Evolutionary conservation across 164 flowering plant species (phyloP), one percentile per base, ranked within the genome.

Genomic region (Piper betle): DNA sequence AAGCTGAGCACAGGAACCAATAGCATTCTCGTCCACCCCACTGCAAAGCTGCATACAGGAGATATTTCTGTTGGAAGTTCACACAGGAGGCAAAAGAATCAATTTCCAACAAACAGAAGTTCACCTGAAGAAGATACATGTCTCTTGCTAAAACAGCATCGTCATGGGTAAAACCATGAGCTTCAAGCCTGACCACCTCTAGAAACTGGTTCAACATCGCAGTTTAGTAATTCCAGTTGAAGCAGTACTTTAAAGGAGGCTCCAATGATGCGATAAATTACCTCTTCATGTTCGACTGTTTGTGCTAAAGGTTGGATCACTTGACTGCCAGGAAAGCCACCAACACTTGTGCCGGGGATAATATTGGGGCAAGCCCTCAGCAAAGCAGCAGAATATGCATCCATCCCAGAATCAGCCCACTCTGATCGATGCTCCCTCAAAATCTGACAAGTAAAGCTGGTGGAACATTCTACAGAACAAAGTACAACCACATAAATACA

Each of bases 241-340:
- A 15, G 39, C 13, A 15, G 46, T 18, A 39, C 9, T 2, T 43
- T 41, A 6, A 40, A n/a, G 46, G 53, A 4, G 3, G 18, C 33
- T 15, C 18, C n/a, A 33, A 55, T 17, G 37, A 39, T 6, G 15
- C 25, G 37, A 64, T 20, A 40, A 53, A 4, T 13, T 60, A 78
- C 99, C 95, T 94, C 99, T 73, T 91, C 99, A 69, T 91, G 95
- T 71, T 94, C 99, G 65, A 85, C 71, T 48, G 93, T 88, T 70
- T 94, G 99, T 57, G 99, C 96, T 62, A 91, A 72, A 16, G 97
- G 99, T 62, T 88, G 87, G 39, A 82, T 82, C 64, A 91, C 93
- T 72, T 88, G 97, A 50, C 86, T 79, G 18, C 91, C 93, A 2
- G 33, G 33, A 71, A 79, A 84, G 68, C 78, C 78, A 53, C 91